phyloP scores from a whole-genome alignment of 2,329 filamentous ascomycete genomes.

The Dactylellina parvicollis region DNA sequence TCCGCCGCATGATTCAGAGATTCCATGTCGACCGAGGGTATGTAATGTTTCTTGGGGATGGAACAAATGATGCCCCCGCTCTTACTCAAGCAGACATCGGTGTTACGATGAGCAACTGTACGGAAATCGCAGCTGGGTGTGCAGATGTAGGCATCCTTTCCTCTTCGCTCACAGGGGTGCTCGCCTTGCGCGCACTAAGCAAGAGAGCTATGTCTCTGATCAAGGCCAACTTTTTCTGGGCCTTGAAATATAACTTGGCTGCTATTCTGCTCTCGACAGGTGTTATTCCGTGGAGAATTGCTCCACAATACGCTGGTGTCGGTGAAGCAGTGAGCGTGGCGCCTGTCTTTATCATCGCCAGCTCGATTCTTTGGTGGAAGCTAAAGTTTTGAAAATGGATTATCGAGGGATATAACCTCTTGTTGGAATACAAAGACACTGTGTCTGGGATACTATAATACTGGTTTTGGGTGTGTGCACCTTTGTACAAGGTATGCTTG shows the following conservation, averaged over 20 bases:
- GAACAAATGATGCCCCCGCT: constrained; percentile 81
- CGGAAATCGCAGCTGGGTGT: constrained; percentile 73
- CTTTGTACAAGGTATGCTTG: too few species aligned
- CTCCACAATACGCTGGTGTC: constrained; percentile 73
- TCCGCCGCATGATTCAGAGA: constrained; percentile 11
- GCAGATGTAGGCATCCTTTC: constrained; percentile 75
- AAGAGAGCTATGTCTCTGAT: constrained; percentile 63
- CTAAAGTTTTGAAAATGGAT: constrained; percentile 26
- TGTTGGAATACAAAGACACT: neutral
- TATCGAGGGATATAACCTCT: neutral
- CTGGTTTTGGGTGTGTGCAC: neutral
- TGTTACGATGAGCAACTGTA: constrained; percentile 72
- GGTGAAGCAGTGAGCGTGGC: constrained; percentile 79
- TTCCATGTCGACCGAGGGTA: constrained; percentile 59
- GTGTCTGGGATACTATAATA: neutral
- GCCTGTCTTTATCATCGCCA: constrained; percentile 72
- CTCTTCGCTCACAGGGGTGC: constrained; percentile 68
- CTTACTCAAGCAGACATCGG: constrained; percentile 77
- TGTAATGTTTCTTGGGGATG: constrained; percentile 78
- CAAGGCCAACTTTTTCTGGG: constrained; percentile 76
- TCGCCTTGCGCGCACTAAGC: constrained; percentile 69
- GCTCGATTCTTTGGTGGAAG: constrained; percentile 40
- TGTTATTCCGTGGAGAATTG: constrained; percentile 68
- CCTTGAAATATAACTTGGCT: constrained; percentile 74
- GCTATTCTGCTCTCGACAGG: constrained; percentile 75